A percentile compares a stretch with the other conserved stretches of the same genome.
Evolutionary conservation across 768 basidiomycete species (phyloP).

Genomic region (Tulasnella sp.): DNA sequence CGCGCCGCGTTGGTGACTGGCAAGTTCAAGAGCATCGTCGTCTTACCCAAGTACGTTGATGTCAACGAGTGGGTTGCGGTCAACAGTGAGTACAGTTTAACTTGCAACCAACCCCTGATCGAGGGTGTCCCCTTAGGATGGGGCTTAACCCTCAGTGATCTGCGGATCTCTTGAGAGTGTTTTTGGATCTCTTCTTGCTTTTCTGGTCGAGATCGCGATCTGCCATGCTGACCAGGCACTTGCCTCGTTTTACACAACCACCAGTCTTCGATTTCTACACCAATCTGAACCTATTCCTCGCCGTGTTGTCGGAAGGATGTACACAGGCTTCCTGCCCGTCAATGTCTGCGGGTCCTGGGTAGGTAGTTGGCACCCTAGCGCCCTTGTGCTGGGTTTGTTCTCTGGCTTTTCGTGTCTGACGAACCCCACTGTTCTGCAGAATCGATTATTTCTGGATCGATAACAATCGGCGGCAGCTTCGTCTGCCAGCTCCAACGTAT

Average conservation of each 20-base stretch:
- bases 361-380: slow-evolving; percentile 17
- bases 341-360: slow-evolving; percentile 37
- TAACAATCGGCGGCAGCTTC: slow-evolving; percentile 30
- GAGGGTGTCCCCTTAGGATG: not conserved
- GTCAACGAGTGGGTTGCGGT: slow-evolving; percentile 39
- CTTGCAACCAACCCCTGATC: not conserved
- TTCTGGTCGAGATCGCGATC: not conserved
- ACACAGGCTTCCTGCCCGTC: slow-evolving; percentile 34
- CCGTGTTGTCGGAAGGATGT: slow-evolving; percentile 33
- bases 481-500: slow-evolving; percentile 35
- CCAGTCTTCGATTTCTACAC: slow-evolving; percentile 39
- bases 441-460: slow-evolving; percentile 40
- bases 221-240: not conserved
- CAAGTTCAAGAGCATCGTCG: slow-evolving; percentile 32
- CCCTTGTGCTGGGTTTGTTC: too few species aligned
- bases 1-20: slow-evolving; percentile 31
- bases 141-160: not conserved
- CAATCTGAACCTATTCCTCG: slow-evolving; percentile 37
- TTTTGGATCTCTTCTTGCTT: not conserved
- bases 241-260: not conserved
- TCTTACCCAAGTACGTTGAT: slow-evolving; percentile 32
- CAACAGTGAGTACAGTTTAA: slow-evolving; percentile 33
- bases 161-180: not conserved
- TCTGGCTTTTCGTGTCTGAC: too few species aligned
- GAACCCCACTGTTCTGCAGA: slow-evolving; percentile 19